Evolutionary conservation across 305 asterid species (phyloP), one percentile per base, ranked within the genome.

Genomic region (Euphrasia arctica): DNA sequence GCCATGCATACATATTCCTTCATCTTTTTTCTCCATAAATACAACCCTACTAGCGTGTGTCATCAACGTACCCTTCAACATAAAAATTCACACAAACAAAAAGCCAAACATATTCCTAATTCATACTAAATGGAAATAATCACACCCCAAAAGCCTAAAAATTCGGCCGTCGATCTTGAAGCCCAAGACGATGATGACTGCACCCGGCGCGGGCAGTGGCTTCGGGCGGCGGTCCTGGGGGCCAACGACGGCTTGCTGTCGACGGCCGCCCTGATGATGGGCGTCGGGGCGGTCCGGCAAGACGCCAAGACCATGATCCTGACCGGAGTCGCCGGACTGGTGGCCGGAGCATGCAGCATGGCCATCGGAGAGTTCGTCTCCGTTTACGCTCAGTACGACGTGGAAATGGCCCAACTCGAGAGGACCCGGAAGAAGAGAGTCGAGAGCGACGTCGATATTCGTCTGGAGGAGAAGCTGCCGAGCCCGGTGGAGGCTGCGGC

Each of bases 331-430:
- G 91, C 86, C 18, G 84, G 86, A 4, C 31, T 74, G 63, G 76
- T 78, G 41, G 88, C 81, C 10, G 91, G 91, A 0, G 88, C 91
- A 2, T 79, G 85, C 70, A 82, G 88, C 81, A 84, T 84, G 91
- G 91, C 88, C 22, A 82, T 84, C 67, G 91, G 88, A 4, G 91
- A 84, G n/a, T 82, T 74, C 14, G 83, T 84, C 8, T 84, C 84
- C 0, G 88, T 84, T 3, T 84, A 84, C 79, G 77, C 88, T 1
- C 91, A 82, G 64, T 73, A 66, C 58, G 91, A 84, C 69, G 71
- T 78, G 1, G 86, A 80, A 71, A 64, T 75, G 72, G 86, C 88
- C 42, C 88, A 84, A 65, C 58, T 79, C 4, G 60, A 64, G 56
- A 68, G 90, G 65, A 72, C 63, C 49, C 58, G 5, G 0, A 3